Conservation (phyloP, 2,329 filamentous ascomycete genomes). For the Diaporthe ampelina region DNA sequence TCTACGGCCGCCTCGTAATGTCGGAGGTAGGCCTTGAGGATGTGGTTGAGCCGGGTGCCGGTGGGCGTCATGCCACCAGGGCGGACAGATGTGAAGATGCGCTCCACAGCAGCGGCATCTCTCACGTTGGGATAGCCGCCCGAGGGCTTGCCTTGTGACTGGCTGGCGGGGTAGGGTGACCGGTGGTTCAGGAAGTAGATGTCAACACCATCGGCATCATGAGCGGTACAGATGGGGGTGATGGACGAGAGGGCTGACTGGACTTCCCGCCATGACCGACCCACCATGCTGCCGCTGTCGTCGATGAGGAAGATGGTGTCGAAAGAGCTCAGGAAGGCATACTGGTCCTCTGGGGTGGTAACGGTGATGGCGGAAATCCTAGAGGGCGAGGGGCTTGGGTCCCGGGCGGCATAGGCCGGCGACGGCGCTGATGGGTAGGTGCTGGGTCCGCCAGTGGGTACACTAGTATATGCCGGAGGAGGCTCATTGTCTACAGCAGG, state of each 20-base stretch:
- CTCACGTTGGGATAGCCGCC: conserved; percentile 76
- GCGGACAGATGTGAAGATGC: conserved; percentile 77
- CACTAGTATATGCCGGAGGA: conserved; percentile 53
- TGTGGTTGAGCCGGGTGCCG: conserved; percentile 76
- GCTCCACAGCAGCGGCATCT: conserved; percentile 68
- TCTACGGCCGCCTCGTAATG: conserved; percentile 60
- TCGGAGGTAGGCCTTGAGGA: conserved; percentile 80
- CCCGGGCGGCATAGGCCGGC: conserved; percentile 35
- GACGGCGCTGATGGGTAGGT: conserved; percentile 36
- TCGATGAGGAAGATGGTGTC: conserved; percentile 94
- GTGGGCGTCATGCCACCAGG: conserved; percentile 82
- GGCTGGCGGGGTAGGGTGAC: conserved; percentile 54
- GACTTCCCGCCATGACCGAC: conserved; percentile 82
- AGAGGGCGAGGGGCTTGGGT: conserved; percentile 44
- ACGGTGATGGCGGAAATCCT: conserved; percentile 48
- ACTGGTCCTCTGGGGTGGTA: conserved; percentile 72
- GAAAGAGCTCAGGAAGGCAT: conserved; percentile 82
- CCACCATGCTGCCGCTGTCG: conserved; percentile 90
- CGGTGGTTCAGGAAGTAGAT: conserved; percentile 89
- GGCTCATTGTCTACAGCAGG: conserved; percentile 47
- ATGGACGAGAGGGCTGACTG: conserved; percentile 78
- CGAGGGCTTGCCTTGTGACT: conserved; percentile 52
- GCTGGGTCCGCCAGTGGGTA: conserved; percentile 39
- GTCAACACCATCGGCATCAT: conserved; percentile 89
- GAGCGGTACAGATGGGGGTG: conserved; percentile 82